Percentiles rank a stretch among this genome's conserved stretches.
phyloP scores from a whole-genome alignment of 345 rosid species.

The Xanthoceras sorbifolium region DNA sequence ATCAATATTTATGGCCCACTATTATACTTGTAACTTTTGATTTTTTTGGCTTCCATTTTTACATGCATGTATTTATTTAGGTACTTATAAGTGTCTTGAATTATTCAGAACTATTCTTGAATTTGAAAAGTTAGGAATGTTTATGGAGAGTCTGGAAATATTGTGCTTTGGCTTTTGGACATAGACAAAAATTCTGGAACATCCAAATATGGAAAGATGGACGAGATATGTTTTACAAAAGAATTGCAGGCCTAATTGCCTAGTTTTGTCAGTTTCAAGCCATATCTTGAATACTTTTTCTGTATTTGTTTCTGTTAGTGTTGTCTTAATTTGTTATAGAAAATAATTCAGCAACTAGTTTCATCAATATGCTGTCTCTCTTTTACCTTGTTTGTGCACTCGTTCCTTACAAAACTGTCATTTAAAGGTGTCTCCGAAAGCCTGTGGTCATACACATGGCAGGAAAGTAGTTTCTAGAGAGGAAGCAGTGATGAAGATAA shows the following conservation, averaged over 20 bases:
- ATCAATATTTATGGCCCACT: too few species aligned
- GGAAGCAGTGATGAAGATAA: slow-evolving; percentile 80
- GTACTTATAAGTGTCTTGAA: background rate
- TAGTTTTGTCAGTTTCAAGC: background rate
- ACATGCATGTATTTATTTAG: too few species aligned
- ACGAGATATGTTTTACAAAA: background rate
- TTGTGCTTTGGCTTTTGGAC: background rate
- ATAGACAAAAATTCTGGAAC: background rate
- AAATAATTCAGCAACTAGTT: background rate
- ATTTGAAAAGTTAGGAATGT: background rate
- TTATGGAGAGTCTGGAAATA: background rate
- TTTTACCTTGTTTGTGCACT: slow-evolving; percentile 6
- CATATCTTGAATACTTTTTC: background rate
- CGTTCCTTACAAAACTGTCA: slow-evolving; percentile 25
- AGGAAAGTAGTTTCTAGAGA: slow-evolving; percentile 85
- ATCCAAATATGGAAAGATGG: background rate
- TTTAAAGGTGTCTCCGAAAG: slow-evolving; percentile 75
- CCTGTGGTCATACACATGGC: slow-evolving; percentile 63
- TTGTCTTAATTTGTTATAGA: background rate
- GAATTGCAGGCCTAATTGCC: background rate
- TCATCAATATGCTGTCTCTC: background rate
- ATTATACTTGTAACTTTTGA: too few species aligned
- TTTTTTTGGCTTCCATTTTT: too few species aligned
- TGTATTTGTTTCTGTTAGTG: background rate
- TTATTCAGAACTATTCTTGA: background rate